phyloP scores from a whole-genome alignment of 129 eudicot species.

The Chrysanthemum seticuspe region DNA sequence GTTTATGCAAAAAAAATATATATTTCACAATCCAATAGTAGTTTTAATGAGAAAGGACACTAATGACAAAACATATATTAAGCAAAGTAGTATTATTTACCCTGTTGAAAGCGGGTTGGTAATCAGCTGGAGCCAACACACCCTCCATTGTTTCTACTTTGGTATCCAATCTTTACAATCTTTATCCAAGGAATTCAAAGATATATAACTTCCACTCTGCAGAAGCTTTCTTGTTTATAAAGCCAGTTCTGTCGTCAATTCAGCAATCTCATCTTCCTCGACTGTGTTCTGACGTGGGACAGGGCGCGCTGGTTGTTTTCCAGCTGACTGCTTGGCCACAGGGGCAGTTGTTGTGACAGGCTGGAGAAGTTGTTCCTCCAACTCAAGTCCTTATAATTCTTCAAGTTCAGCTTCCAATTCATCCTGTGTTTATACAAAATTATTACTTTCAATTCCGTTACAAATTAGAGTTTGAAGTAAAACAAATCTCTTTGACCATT shows the following conservation, averaged over 20 bases:
- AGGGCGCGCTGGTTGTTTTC: slow-evolving; percentile 34
- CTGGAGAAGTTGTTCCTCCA: slow-evolving; percentile 34
- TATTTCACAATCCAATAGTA: too few species aligned
- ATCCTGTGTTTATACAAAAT: slow-evolving; percentile 23
- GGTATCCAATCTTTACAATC: neutral
- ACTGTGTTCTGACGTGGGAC: slow-evolving; percentile 35
- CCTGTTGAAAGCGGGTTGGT: too few species aligned
- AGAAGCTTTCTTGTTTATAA: slow-evolving; percentile 20
- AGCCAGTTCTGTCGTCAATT: slow-evolving; percentile 53
- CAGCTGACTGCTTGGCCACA: neutral
- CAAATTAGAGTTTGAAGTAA: neutral
- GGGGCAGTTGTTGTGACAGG: slow-evolving; percentile 25
- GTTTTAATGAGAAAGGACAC: too few species aligned
- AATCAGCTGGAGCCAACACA: too few species aligned
- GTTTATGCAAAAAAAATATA: too few species aligned
- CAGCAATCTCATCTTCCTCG: slow-evolving; percentile 56
- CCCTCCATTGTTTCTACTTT: neutral
- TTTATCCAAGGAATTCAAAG: neutral
- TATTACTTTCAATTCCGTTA: slow-evolving; percentile 1
- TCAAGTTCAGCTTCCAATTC: slow-evolving; percentile 42
- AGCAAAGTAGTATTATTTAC: too few species aligned
- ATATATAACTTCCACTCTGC: neutral
- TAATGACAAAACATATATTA: too few species aligned
- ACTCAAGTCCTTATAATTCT: slow-evolving; percentile 32
- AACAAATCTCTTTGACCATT: slow-evolving; percentile 5